Evolutionary conservation across 2,329 filamentous ascomycete species (phyloP).

Genomic region (Beauveria rudraprayagi): DNA sequence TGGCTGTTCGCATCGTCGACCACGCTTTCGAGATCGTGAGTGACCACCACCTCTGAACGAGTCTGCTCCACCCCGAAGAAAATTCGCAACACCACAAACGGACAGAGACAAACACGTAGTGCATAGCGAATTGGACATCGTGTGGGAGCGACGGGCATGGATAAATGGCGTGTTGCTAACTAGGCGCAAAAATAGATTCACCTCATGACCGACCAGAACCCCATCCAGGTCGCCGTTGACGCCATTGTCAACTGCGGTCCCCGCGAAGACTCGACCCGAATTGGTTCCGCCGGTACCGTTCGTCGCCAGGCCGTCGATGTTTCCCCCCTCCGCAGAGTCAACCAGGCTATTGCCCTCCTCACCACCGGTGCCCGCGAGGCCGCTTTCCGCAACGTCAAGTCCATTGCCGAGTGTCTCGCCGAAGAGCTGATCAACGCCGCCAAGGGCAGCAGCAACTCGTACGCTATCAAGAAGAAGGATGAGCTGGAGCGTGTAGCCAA

Average conservation of each 20-base stretch:
- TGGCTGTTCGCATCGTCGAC: slow-evolving; percentile 98
- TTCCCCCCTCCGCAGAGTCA: slow-evolving; percentile 96
- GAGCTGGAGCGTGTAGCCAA: slow-evolving; percentile 99
- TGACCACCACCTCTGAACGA: slow-evolving; percentile 22
- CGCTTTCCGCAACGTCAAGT: slow-evolving; percentile 99
- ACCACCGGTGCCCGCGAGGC: slow-evolving; percentile 99
- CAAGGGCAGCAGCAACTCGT: slow-evolving; percentile 99
- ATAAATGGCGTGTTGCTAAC: slow-evolving; percentile 19
- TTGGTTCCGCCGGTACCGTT: slow-evolving; percentile 98
- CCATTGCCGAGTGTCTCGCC: slow-evolving; percentile 97
- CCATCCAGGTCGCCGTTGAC: slow-evolving; percentile 98
- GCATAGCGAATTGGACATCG: neutral
- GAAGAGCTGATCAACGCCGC: slow-evolving; percentile 99
- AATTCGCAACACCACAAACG: neutral
- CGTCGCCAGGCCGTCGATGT: slow-evolving; percentile 99
- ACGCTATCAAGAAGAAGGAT: slow-evolving; percentile 99
- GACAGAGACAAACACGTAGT: neutral
- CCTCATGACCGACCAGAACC: slow-evolving; percentile 99
- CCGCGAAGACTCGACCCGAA: slow-evolving; percentile 99
- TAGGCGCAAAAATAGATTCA: slow-evolving; percentile 61
- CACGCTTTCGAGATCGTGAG: slow-evolving; percentile 99
- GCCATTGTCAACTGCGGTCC: slow-evolving; percentile 99
- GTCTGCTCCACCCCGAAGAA: neutral
- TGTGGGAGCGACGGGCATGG: neutral
- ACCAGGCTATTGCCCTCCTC: slow-evolving; percentile 98